A percentile compares a stretch with the other conserved stretches of the same genome.
These are phyloP conservation scores for Trematosphaeria pertusa DNA, from an alignment of 2,329 filamentous ascomycete species.

Conservation along the genomic window DNA sequence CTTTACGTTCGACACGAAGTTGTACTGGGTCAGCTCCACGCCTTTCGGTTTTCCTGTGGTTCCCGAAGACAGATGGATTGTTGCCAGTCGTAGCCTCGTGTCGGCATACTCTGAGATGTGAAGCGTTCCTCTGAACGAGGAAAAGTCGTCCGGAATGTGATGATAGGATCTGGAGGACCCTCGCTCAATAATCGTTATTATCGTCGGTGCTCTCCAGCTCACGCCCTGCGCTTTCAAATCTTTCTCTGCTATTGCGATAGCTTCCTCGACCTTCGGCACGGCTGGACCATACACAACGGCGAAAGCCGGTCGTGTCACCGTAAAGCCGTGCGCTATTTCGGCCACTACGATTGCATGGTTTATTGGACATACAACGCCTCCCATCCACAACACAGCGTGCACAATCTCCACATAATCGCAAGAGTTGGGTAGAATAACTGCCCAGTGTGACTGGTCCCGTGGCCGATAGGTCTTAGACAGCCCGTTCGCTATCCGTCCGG, in stretches of 20 bases:
- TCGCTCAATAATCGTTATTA: constrained; percentile 43
- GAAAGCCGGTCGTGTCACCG: constrained; percentile 52
- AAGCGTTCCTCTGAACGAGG: constrained; percentile 4
- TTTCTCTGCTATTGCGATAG: constrained; percentile 14
- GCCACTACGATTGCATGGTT: constrained; percentile 30
- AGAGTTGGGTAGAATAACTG: constrained; percentile 54
- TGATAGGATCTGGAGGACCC: constrained; percentile 1
- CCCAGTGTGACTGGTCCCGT: constrained; percentile 50
- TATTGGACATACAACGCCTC: constrained; percentile 34
- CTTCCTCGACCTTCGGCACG: constrained; percentile 17
- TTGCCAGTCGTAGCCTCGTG: constrained; percentile 20
- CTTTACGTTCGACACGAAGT: constrained; percentile 34
- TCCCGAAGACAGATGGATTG: constrained; percentile 23
- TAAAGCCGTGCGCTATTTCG: constrained; percentile 49
- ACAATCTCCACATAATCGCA: constrained; percentile 55
- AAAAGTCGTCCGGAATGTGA: constrained; percentile 21
- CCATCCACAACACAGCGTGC: constrained; percentile 47
- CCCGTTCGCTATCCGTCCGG: constrained; percentile 52
- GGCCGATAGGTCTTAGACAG: constrained; percentile 43
- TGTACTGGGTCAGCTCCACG: constrained; percentile 28
- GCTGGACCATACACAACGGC: constrained; percentile 49
- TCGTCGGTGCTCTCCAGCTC: constrained; percentile 42
- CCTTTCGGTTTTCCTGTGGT: constrained; percentile 30
- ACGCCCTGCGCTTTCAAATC: constrained; percentile 28
- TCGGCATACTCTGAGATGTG: constrained; percentile 20